These are phyloP conservation scores for Fagus crenata DNA, from an alignment of 306 rosid species.

Conservation along the genomic window DNA sequence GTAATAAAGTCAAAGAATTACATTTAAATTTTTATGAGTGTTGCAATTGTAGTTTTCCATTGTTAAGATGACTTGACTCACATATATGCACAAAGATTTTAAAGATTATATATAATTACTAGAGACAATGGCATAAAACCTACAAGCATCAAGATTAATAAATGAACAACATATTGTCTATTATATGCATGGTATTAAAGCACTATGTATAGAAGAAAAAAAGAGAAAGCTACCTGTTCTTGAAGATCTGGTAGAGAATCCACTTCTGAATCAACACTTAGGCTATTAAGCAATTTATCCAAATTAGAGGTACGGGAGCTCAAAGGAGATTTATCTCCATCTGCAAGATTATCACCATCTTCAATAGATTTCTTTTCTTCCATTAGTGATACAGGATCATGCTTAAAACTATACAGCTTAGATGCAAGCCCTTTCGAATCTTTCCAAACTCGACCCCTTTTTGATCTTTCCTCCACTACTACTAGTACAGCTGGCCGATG, in stretches of 20 bases:
- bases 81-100: neutral
- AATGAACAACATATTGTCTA: neutral
- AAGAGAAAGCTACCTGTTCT: conserved; percentile 73
- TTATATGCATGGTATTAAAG: neutral
- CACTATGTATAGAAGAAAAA: neutral
- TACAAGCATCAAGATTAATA: neutral
- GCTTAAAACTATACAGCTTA: conserved; percentile 87
- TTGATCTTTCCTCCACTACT: conserved; percentile 70
- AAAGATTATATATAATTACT: neutral
- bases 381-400: conserved; percentile 46
- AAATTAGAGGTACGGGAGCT: conserved; percentile 44
- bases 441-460: conserved; percentile 62
- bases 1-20: neutral
- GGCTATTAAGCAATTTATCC: conserved; percentile 60
- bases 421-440: conserved; percentile 89
- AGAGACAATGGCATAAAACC: neutral
- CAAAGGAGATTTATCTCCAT: conserved; percentile 31
- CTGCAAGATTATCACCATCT: conserved; percentile 37
- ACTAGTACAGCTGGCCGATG: conserved; percentile 73
- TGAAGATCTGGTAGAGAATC: conserved; percentile 76
- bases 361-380: conserved; percentile 46
- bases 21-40: neutral
- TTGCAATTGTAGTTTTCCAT: neutral
- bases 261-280: conserved; percentile 56
- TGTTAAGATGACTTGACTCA: neutral